Conservation (phyloP, 78 protist species). For the Chrysochromulina tobinii region DNA sequence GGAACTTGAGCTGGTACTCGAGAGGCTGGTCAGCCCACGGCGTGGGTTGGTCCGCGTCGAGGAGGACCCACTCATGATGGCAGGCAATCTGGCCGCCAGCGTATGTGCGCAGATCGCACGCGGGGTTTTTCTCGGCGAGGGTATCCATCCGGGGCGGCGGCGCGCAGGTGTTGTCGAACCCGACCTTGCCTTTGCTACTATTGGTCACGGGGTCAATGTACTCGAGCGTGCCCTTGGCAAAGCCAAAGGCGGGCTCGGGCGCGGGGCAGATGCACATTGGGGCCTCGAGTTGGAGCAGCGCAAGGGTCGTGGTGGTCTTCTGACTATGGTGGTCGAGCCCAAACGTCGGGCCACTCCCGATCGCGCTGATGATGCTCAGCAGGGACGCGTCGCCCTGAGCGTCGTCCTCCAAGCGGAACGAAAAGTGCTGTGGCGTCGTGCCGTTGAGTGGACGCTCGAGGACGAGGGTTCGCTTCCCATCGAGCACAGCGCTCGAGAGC, state of each 20-base stretch:
- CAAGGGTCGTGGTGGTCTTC: too few species aligned
- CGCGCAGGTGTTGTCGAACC: not conserved
- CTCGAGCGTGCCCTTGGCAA: not conserved
- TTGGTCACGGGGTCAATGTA: not conserved
- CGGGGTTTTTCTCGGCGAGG: not conserved
- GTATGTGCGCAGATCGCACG: not conserved
- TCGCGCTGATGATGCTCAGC: too few species aligned
- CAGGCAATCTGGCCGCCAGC: not conserved
- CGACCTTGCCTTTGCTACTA: not conserved
- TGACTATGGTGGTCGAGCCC: too few species aligned
- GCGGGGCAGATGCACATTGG: not conserved
- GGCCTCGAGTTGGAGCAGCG: not conserved
- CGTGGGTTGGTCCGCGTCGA: not conserved
- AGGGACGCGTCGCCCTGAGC: too few species aligned
- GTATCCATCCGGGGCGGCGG: not conserved
- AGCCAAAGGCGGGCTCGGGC: not conserved
- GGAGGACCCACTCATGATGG: not conserved
- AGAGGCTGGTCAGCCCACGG: conserved; percentile 9
- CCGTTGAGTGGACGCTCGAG: too few species aligned
- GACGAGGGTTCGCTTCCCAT: too few species aligned
- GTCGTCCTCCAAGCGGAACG: too few species aligned
- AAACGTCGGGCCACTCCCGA: too few species aligned
- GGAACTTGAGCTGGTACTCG: not conserved
- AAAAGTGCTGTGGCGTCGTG: too few species aligned
- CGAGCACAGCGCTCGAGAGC: too few species aligned